Conservation (phyloP, 805 yeast species). For the Yamadazyma philogaea region DNA sequence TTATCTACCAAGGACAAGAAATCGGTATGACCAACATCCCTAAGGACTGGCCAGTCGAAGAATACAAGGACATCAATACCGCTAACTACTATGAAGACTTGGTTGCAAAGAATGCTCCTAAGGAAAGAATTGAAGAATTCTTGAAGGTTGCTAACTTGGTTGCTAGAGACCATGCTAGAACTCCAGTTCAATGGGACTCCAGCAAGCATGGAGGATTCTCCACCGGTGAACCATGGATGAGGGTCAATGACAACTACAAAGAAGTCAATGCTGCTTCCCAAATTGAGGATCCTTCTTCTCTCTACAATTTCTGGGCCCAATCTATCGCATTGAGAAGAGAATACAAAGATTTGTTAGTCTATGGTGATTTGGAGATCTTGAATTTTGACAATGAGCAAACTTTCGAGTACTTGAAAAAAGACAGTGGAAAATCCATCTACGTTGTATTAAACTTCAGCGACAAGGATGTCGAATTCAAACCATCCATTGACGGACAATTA, state of each 20-base stretch:
- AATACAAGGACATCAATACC: constrained; percentile 50
- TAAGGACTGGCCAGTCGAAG: constrained; percentile 43
- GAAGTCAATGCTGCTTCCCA: constrained; percentile 49
- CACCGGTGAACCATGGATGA: constrained; percentile 51
- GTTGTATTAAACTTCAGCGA: constrained; percentile 44
- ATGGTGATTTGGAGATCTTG: constrained; percentile 45
- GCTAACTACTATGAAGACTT: constrained; percentile 40
- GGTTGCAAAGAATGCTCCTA: constrained; percentile 19
- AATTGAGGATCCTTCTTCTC: constrained; percentile 43
- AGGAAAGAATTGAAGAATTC: constrained; percentile 17
- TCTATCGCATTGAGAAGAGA: constrained; percentile 43
- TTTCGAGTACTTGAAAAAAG: constrained; percentile 41
- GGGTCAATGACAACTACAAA: constrained; percentile 48
- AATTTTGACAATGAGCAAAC: constrained; percentile 35
- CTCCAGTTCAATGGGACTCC: constrained; percentile 56
- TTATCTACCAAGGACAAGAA: constrained; percentile 61
- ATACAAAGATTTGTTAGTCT: constrained; percentile 41
- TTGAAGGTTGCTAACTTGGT: constrained; percentile 33
- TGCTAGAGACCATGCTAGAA: constrained; percentile 54
- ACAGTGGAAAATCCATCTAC: constrained; percentile 25
- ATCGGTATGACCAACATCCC: constrained; percentile 52
- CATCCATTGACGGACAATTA: constrained; percentile 23
- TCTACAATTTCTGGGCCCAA: constrained; percentile 45
- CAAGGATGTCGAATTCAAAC: constrained; percentile 29
- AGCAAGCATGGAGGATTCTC: constrained; percentile 49